phyloP scores from a whole-genome alignment of 164 flowering plant genomes.

The Vitis amurensis region DNA sequence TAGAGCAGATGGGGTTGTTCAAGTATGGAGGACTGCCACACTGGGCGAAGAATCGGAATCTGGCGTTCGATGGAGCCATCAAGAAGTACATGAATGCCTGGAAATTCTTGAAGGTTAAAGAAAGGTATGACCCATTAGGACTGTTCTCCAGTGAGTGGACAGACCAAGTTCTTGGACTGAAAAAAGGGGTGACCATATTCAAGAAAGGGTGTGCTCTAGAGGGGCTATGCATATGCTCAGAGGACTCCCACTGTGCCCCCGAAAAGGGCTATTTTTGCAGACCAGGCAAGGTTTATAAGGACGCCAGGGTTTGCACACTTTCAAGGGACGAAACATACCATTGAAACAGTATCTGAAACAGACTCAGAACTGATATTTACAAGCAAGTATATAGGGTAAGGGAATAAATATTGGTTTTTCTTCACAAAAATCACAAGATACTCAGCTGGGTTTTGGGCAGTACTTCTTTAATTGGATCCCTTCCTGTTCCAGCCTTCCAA shows the following conservation, averaged over 20 bases:
- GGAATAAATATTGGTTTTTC: too few relatives aligned
- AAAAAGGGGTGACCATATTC: constrained; percentile 29
- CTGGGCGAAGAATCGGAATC: constrained; percentile 81
- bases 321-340: not conserved
- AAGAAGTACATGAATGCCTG: constrained; percentile 38
- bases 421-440: too few relatives aligned
- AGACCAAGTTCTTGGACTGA: constrained; percentile 67
- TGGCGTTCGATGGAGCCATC: constrained; percentile 59
- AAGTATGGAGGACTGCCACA: constrained; percentile 71
- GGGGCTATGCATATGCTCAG: constrained; percentile 73
- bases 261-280: constrained; percentile 57
- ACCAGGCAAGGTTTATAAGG: constrained; percentile 56
- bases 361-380: too few relatives aligned
- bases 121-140: constrained; percentile 55
- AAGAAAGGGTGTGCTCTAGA: constrained; percentile 77
- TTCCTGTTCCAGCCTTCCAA: too few relatives aligned
- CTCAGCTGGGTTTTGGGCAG: too few relatives aligned
- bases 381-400: too few relatives aligned
- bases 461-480: too few relatives aligned
- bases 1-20: constrained; percentile 70
- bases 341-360: not conserved
- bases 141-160: constrained; percentile 81
- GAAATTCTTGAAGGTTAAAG: constrained; percentile 56
- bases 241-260: constrained; percentile 72
- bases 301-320: constrained; percentile 66